Evolutionary conservation across 1,284 basidiomycete genomes (phyloP).

Genomic region (Rhodotorula sp.): DNA sequence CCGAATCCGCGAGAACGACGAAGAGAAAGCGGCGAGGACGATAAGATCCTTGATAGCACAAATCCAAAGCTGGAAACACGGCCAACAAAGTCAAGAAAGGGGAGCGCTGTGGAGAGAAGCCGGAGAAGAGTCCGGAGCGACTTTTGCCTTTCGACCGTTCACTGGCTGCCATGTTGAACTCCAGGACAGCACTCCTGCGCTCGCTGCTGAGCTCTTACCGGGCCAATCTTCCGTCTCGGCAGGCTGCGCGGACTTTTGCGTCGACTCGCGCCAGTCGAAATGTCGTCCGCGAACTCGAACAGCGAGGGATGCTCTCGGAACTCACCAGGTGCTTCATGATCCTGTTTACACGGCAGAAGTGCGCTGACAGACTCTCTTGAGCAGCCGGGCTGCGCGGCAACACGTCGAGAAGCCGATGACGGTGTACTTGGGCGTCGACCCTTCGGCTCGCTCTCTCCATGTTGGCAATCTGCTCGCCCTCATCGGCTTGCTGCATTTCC

Average conservation of each 20-base stretch:
- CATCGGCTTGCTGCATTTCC: constrained; percentile 82
- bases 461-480: constrained; percentile 91
- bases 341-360: background rate
- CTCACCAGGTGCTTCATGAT: constrained; percentile 49
- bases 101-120: too few relatives aligned
- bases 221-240: too few relatives aligned
- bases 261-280: constrained; percentile 17
- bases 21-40: too few relatives aligned
- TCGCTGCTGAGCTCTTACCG: constrained; percentile 5
- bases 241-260: constrained; percentile 6
- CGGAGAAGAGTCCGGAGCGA: too few relatives aligned
- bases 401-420: constrained; percentile 51
- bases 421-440: constrained; percentile 71
- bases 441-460: constrained; percentile 83
- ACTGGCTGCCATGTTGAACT: background rate
- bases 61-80: too few relatives aligned
- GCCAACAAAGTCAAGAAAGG: too few relatives aligned
- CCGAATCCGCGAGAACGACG: too few relatives aligned
- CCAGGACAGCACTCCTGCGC: constrained; percentile 4
- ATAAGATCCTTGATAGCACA: too few relatives aligned
- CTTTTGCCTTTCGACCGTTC: background rate
- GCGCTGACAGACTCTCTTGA: background rate
- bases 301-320: constrained; percentile 52
- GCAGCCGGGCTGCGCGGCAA: constrained; percentile 22
- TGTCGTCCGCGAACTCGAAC: constrained; percentile 51